Evolutionary conservation across 257 asterid species (phyloP), one percentile per base, ranked within the genome.

Genomic region (Salvia miltiorrhiza): DNA sequence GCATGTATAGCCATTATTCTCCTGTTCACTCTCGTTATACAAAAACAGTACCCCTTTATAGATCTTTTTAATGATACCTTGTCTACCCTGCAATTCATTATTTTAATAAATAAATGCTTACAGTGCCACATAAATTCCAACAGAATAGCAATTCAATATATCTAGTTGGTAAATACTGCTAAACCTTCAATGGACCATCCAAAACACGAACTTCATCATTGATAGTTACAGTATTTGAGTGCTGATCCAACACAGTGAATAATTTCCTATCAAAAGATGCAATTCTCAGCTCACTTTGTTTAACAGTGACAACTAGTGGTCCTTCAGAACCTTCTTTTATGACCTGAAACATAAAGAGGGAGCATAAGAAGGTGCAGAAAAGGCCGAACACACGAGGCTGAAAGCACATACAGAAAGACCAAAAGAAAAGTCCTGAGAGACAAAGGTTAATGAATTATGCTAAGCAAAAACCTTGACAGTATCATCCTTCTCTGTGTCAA

Each of bases 241-340:
- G 86, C 58, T 75, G 89, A 74, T 91, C 99, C 77, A 79, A 74
- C 66, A 85, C 97, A 23, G 84, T 82, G 79, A 90, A 90, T 72
- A 94, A 73, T 70, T 91, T 94, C 82, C 80, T 89, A 78, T 94
- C 99, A 76, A 94, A 94, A 52, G 85, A 81, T 13, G 99, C 99
- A 69, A 57, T 75, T 84, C 78, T 91, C 64, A 94, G 79, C 39
- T 89, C 96, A 54, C 83, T 81, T 37, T 30, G 80, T 74, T 82
- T 90, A 67, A 84, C 73, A 63, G 53, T 78, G 73, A 88, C 88
- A 52, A 87, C 81, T 20, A 75, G 60, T 47, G 90, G 90, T 76
- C 89, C 96, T 63, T 87, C 97, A 23, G 86, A 75, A 26, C 96
- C 90, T 65, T 84, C 91, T 84, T 81, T 91, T 64, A 91, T 57